Conservation (phyloP, 129 eudicot genomes). For the Logfia minima region DNA sequence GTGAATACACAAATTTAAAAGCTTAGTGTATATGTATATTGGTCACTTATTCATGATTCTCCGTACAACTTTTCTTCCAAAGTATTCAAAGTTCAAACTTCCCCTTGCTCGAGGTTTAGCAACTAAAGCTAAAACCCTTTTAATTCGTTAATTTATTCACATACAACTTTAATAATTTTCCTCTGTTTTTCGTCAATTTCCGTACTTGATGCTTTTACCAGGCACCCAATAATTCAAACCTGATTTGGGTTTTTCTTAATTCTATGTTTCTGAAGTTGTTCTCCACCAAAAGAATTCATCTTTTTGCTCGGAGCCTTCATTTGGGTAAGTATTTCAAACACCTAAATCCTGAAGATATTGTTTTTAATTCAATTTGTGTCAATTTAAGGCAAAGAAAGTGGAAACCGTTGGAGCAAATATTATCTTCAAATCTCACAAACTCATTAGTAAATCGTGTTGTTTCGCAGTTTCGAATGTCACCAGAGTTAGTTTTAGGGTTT, state of each 20-base stretch:
- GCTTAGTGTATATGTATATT: too few species aligned
- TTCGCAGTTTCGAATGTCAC: slow-evolving; percentile 51
- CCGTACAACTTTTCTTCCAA: background rate
- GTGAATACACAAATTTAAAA: too few species aligned
- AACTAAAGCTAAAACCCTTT: slow-evolving; percentile 10
- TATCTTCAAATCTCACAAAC: slow-evolving; percentile 40
- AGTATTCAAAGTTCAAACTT: background rate
- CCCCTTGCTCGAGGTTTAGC: background rate
- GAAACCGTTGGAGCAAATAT: slow-evolving; percentile 38
- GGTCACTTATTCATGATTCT: too few species aligned
- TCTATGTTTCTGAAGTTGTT: slow-evolving; percentile 54
- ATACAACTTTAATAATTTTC: background rate
- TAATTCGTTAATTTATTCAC: background rate
- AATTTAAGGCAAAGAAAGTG: slow-evolving; percentile 61
- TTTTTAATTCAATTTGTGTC: slow-evolving; percentile 51
- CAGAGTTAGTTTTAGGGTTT: slow-evolving; percentile 48
- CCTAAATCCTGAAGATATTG: slow-evolving; percentile 55
- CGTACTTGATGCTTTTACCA: slow-evolving; percentile 6
- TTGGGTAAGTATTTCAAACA: slow-evolving; percentile 43
- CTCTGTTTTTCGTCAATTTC: background rate
- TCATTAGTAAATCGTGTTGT: slow-evolving; percentile 50
- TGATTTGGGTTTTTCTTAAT: slow-evolving; percentile 27
- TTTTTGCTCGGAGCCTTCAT: slow-evolving; percentile 49
- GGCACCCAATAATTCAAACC: background rate
- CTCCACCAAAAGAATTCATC: slow-evolving; percentile 31